Conservation (phyloP, 192 early-diverging fungal genomes). For the Backusella tuberculispora region DNA sequence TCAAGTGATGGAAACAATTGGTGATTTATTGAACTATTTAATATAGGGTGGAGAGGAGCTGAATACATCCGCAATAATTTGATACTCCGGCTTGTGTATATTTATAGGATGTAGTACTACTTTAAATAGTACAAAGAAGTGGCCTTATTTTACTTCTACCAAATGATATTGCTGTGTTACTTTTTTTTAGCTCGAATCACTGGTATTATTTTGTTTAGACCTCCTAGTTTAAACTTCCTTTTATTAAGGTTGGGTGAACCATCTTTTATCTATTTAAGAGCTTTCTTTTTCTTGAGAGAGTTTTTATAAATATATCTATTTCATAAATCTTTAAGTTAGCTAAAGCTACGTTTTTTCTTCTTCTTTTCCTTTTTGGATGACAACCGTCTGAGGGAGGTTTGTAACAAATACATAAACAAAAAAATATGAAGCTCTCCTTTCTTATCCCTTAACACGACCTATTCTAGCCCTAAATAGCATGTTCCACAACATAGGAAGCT, state of each 20-base stretch:
- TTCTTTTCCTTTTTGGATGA: neutral
- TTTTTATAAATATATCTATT: neutral
- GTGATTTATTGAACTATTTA: neutral
- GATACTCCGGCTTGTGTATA: neutral
- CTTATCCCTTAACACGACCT: neutral
- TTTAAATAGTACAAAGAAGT: conserved; percentile 9
- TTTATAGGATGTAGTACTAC: conserved; percentile 6
- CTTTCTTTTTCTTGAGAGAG: neutral
- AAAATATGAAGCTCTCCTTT: conserved; percentile 8
- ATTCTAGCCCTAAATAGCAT: neutral
- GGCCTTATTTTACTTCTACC: neutral
- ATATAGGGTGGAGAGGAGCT: neutral
- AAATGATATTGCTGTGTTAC: conserved; percentile 9
- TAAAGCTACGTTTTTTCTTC: neutral
- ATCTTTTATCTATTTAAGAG: neutral
- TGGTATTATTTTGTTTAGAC: neutral
- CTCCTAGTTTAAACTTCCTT: neutral
- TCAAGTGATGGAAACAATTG: conserved; percentile 5
- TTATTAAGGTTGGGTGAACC: neutral
- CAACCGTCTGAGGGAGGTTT: neutral
- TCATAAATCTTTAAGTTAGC: neutral
- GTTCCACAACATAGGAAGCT: neutral
- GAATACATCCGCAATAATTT: neutral
- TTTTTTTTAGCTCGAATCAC: neutral
- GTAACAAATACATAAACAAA: neutral